Evolutionary conservation across 352 stramenopile species (phyloP), one percentile per base, ranked within the genome.

Genomic region (Pythium myriotylum): DNA sequence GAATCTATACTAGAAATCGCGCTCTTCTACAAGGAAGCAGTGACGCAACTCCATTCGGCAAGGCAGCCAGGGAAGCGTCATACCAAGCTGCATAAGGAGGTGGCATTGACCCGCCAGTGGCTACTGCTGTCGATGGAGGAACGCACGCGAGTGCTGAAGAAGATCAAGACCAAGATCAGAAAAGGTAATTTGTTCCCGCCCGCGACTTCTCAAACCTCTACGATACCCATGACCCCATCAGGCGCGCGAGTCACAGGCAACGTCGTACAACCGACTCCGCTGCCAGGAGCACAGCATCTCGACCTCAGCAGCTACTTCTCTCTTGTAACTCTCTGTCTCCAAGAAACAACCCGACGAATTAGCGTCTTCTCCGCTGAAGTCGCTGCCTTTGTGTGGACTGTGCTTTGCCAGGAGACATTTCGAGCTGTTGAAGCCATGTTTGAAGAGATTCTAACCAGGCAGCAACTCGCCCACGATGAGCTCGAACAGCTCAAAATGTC

Each of bases 291-390:
- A 5, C 50, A 56, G 6, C 16, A 27, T 4, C 8, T 55, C n/a
- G 29, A 59, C 5, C 37, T 65, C 17, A 22, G 35, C 16, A 46
- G 42, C 23, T 66, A 66, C 51, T 72, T 83, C 13, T 71, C 74
- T 9, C 50, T 83, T 5, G 32, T 79, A 2, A 9, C 66, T 8
- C 52, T 84, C 26, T 81, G 72, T 50, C 48, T 81, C 0, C 72
- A 84, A 46, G 74, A 84, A 32, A 67, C 70, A 0, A 67, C 70
- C 23, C 66, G 72, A 0, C 53, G 59, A 13, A 45, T 73, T 19
- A 54, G 62, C 27, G 61, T 77, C 1, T 77, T 84, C 49, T 77
- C 74, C 4, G 35, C 65, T 12, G 69, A 84, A 23, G 41, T 74
- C 4, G 72, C 72, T 3, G 52, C 56, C 8, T 77, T 79, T 43